Evolutionary conservation across 1,284 basidiomycete species (phyloP).

Genomic region (Tilletia indica): DNA sequence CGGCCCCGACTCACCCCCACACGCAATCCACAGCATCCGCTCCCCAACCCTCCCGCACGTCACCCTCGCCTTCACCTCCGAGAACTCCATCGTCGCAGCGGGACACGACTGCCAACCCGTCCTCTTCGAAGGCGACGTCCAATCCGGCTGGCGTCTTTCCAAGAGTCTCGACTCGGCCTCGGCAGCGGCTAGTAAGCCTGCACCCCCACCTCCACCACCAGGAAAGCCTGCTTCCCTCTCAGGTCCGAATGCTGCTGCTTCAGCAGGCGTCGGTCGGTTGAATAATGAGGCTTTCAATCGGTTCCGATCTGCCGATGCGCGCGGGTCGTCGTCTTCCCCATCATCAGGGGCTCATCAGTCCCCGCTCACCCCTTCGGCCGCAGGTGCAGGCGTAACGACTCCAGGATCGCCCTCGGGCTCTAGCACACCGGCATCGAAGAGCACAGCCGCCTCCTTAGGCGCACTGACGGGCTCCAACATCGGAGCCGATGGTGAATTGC

Average conservation of each 20-base stretch:
- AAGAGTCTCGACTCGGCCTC: slow-evolving; percentile 46
- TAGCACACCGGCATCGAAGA: background rate
- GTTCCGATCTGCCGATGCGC: slow-evolving; percentile 87
- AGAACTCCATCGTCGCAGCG: slow-evolving; percentile 70
- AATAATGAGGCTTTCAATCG: slow-evolving; percentile 93
- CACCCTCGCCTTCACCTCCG: slow-evolving; percentile 70
- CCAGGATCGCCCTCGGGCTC: background rate
- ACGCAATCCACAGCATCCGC: slow-evolving; percentile 48
- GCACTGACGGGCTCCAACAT: slow-evolving; percentile 64
- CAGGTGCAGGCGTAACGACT: background rate
- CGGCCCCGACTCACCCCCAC: slow-evolving; percentile 44
- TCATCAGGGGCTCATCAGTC: background rate
- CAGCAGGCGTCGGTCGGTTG: slow-evolving; percentile 70
- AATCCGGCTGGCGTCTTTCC: slow-evolving; percentile 42
- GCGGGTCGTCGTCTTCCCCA: slow-evolving; percentile 62
- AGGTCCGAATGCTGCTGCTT: slow-evolving; percentile 32
- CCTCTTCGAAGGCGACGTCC: slow-evolving; percentile 53
- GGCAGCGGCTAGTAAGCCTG: slow-evolving; percentile 37
- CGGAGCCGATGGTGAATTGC: slow-evolving; percentile 66
- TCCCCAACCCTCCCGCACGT: slow-evolving; percentile 52
- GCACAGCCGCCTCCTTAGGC: slow-evolving; percentile 66
- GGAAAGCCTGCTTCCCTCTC: slow-evolving; percentile 30
- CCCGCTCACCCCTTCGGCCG: background rate
- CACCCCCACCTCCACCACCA: slow-evolving; percentile 51
- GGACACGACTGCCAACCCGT: slow-evolving; percentile 98